A percentile compares a stretch with the other conserved stretches of the same genome.
Evolutionary conservation across 371 early-diverging fungal genomes (phyloP).

Genomic region (Umbelopsis sp.): DNA sequence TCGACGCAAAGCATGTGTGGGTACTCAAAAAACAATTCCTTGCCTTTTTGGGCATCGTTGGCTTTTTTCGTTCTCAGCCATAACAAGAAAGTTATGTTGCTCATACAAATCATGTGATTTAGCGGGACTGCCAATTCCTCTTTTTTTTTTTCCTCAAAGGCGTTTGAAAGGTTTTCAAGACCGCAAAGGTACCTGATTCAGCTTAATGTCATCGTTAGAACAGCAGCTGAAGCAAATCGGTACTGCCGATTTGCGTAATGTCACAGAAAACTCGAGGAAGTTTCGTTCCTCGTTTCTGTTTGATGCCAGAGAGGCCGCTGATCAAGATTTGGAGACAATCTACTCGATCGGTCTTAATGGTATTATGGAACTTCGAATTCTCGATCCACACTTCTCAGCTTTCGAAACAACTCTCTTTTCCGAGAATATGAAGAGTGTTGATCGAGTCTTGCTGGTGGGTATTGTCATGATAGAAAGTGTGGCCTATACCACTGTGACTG

Average conservation of each 20-base stretch:
- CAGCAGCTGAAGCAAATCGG: conserved; percentile 72
- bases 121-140: not conserved
- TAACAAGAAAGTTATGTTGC: not conserved
- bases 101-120: not conserved
- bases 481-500: not conserved
- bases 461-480: not conserved
- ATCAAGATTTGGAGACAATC: conserved; percentile 87
- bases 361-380: conserved; percentile 71
- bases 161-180: not conserved
- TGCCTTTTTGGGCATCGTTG: too few species aligned
- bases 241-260: conserved; percentile 62
- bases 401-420: conserved; percentile 86
- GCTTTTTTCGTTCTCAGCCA: too few species aligned
- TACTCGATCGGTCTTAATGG: conserved; percentile 85
- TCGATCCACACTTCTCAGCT: conserved; percentile 66
- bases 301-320: conserved; percentile 82
- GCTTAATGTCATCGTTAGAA: conserved; percentile 57
- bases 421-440: conserved; percentile 75
- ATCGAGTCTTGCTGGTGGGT: conserved; percentile 74
- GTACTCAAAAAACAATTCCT: too few species aligned
- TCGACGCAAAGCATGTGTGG: too few species aligned
- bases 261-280: conserved; percentile 51
- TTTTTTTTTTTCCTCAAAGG: not conserved
- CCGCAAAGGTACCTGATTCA: conserved; percentile 4
- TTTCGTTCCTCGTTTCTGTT: conserved; percentile 83